Conservation (phyloP, 208 protist genomes). For the Crithidia acanthocephali region DNA sequence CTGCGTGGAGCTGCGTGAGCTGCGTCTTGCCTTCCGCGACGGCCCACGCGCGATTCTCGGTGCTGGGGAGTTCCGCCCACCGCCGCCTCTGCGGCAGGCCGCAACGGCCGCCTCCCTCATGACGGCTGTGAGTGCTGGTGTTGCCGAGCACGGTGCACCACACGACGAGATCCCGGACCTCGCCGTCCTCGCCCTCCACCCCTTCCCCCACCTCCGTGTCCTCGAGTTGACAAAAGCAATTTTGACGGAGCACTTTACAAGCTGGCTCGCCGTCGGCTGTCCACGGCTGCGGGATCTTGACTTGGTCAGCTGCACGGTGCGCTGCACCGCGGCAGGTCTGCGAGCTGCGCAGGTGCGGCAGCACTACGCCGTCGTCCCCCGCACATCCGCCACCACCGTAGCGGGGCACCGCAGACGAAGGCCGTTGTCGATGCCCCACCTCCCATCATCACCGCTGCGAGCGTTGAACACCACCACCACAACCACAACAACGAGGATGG, state of each 20-base stretch:
- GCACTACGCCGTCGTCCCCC: not conserved
- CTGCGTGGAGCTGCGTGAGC: conserved; percentile 13
- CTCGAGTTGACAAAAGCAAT: conserved; percentile 1
- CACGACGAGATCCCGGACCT: not conserved
- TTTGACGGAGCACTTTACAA: conserved; percentile 14
- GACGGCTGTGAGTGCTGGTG: not conserved
- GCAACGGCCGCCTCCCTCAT: not conserved
- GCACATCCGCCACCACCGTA: not conserved
- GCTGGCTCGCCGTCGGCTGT: conserved; percentile 9
- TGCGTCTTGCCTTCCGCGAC: conserved; percentile 21
- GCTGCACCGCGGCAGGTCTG: not conserved
- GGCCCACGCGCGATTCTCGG: not conserved
- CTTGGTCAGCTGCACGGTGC: conserved; percentile 2
- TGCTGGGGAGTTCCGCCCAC: not conserved
- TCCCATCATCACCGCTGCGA: no score
- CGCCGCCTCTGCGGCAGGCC: not conserved
- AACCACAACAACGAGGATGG: not conserved
- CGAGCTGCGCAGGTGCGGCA: not conserved
- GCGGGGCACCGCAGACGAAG: not conserved
- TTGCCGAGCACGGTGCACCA: not conserved
- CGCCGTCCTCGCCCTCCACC: not conserved
- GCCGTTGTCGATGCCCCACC: not conserved
- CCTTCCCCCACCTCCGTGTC: conserved; percentile 5
- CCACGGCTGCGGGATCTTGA: conserved; percentile 6
- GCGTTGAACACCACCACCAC: not conserved